A percentile compares a stretch with the other conserved stretches of the same genome.
These are phyloP conservation scores for Jackrogersella multiformis DNA, from an alignment of 495 filamentous ascomycete genomes.

Conservation along the genomic window DNA sequence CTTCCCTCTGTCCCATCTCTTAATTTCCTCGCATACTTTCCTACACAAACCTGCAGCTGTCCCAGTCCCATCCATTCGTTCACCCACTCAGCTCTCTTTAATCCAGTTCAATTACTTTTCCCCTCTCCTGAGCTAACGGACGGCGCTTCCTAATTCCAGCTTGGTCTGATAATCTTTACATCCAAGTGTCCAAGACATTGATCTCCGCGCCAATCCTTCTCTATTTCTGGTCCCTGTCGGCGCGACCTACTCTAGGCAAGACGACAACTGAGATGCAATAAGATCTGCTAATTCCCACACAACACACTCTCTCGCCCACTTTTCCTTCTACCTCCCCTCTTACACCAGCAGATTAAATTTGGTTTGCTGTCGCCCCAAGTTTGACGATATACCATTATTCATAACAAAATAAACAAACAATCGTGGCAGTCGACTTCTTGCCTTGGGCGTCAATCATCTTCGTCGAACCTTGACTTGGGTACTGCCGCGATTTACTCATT, in stretches of 20 bases:
- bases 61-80: conserved; percentile 30
- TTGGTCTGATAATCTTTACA: conserved; percentile 36
- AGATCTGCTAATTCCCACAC: conserved; percentile 44
- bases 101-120: conserved; percentile 29
- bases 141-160: conserved; percentile 46
- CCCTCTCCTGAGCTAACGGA: conserved; percentile 27
- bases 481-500: conserved; percentile 8
- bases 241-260: conserved; percentile 39
- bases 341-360: conserved; percentile 25
- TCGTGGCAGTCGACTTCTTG: conserved; percentile 19
- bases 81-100: conserved; percentile 21
- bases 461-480: conserved; percentile 18
- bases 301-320: conserved; percentile 41
- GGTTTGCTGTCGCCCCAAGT: conserved; percentile 20
- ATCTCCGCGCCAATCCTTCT: conserved; percentile 38
- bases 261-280: conserved; percentile 43
- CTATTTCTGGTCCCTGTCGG: conserved; percentile 32
- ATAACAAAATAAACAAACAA: conserved; percentile 47
- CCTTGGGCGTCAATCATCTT: conserved; percentile 23
- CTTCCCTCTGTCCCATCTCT: conserved; percentile 21
- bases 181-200: conserved; percentile 44
- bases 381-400: conserved; percentile 34
- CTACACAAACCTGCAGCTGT: conserved; percentile 31
- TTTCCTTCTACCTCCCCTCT: conserved; percentile 41
- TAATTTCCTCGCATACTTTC: conserved; percentile 34